Base-by-base conservation (phyloP, 2,329 filamentous ascomycete species). In the Microthyrium microscopicum region DNA sequence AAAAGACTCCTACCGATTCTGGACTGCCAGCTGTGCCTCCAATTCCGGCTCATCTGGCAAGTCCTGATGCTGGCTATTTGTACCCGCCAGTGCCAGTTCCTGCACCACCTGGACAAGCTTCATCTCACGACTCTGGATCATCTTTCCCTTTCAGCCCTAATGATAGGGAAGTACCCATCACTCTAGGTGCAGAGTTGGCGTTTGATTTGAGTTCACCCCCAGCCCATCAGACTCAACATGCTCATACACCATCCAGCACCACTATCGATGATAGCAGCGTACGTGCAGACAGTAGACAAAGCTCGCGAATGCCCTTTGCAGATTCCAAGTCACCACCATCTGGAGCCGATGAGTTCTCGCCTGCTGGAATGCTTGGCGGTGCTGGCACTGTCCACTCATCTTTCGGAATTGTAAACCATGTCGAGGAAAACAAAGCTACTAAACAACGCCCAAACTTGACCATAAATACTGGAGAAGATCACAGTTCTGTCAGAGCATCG, bases 1-100 rank as follows among this genome's bases (percentile, higher is more conserved):
- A 52, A 17, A 46, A 48, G 20, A 34, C 36, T 4, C 28, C 33
- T 20, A 30, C 31, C 8, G 36, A 35, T 16, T 29, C 25, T 5
- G 20, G 29, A 17, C 25, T 34, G 8, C 36, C 33, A 2, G 27
- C 22, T 28, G 34, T 36, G 16, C 34, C 33, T 6, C 16, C 21
- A 17, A 20, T 36, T 19, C 33, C 36, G 9, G 13, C 12, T 6
- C 7, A n/a, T n/a, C n/a, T n/a, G n/a, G n/a, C n/a, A n/a, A 18
- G 15, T 22, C 15, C n/a, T 26, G 22, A 27, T 17, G 19, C 31
- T 12, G 31, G 15, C 11, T 16, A 22, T 31, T 31, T 31, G 20
- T 26, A 9, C 20, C 20, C 21, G 22, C 22, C 22, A 25, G 16
- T 21, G 5, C 26, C 26, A 29, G 13, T 17, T 29, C 5, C n/a